Evolutionary conservation across 2,329 filamentous ascomycete genomes (phyloP).

Genomic region (Septoria linicola): DNA sequence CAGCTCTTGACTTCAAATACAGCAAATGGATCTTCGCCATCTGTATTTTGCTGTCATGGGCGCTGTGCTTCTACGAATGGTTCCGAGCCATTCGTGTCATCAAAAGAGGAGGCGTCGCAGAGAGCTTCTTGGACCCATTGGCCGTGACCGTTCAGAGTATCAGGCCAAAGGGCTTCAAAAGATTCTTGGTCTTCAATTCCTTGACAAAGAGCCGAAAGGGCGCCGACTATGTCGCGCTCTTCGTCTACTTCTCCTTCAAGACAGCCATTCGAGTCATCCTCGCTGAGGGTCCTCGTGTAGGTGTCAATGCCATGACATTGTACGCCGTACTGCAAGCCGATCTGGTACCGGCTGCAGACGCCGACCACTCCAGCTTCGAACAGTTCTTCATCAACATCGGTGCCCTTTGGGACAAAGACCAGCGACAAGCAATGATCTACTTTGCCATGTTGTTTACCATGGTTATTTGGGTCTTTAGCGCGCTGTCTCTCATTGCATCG

Average conservation of each 20-base stretch:
- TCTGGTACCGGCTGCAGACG: conserved; percentile 57
- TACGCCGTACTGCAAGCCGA: conserved; percentile 78
- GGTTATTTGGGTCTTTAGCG: conserved; percentile 81
- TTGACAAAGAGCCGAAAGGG: conserved; percentile 90
- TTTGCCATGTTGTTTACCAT: conserved; percentile 91
- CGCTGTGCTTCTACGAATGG: conserved; percentile 78
- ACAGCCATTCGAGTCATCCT: conserved; percentile 86
- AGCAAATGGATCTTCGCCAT: conserved; percentile 94
- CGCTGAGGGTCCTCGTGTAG: conserved; percentile 88
- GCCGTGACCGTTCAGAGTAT: conserved; percentile 82
- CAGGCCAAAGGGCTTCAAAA: conserved; percentile 76
- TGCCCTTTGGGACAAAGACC: conserved; percentile 68
- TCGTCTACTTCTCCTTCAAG: conserved; percentile 82
- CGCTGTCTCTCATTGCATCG: conserved; percentile 70
- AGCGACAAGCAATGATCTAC: conserved; percentile 76
- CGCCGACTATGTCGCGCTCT: conserved; percentile 83
- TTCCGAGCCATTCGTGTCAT: conserved; percentile 78
- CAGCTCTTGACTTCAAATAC: conserved; percentile 70
- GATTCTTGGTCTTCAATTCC: conserved; percentile 89
- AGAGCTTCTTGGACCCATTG: conserved; percentile 85
- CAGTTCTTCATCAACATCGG: conserved; percentile 84
- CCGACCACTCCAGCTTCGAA: conserved; percentile 62
- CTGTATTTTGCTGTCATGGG: conserved; percentile 87
- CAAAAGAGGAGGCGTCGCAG: conserved; percentile 78
- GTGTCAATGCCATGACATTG: conserved; percentile 84